Conservation (phyloP, 345 rosid species). For the Anastatica hierochuntica region DNA sequence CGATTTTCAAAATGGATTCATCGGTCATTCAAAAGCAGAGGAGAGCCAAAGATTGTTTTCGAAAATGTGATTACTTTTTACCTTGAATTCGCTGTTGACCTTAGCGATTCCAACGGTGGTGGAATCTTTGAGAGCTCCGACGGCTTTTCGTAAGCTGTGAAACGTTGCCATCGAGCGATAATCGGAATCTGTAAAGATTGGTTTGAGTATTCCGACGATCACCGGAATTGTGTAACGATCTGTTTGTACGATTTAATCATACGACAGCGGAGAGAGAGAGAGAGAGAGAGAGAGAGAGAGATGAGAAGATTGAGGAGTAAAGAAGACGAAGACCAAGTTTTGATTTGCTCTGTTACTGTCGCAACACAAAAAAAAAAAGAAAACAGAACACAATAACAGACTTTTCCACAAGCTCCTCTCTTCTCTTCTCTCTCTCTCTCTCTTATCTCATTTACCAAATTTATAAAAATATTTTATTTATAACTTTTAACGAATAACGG, state of each 20-base stretch:
- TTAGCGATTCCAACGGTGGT: conserved; percentile 94
- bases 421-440: too few species aligned
- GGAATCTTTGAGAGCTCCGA: conserved; percentile 90
- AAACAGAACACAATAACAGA: conserved; percentile 28
- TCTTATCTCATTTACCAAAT: too few species aligned
- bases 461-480: too few species aligned
- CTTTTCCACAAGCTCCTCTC: conserved; percentile 11
- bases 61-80: conserved; percentile 4
- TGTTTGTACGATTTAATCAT: neutral
- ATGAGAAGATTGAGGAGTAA: too few species aligned
- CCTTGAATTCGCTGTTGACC: conserved; percentile 97
- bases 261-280: neutral
- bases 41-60: too few species aligned
- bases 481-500: too few species aligned
- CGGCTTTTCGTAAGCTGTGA: conserved; percentile 77
- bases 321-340: conserved; percentile 14
- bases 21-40: neutral
- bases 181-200: too few species aligned
- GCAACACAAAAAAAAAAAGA: too few species aligned
- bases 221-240: neutral
- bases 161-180: conserved; percentile 13
- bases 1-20: neutral
- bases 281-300: neutral
- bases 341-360: conserved; percentile 14
- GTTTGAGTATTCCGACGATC: neutral